Evolutionary conservation across 768 basidiomycete genomes (phyloP).

Genomic region (Lentinula raphanica): DNA sequence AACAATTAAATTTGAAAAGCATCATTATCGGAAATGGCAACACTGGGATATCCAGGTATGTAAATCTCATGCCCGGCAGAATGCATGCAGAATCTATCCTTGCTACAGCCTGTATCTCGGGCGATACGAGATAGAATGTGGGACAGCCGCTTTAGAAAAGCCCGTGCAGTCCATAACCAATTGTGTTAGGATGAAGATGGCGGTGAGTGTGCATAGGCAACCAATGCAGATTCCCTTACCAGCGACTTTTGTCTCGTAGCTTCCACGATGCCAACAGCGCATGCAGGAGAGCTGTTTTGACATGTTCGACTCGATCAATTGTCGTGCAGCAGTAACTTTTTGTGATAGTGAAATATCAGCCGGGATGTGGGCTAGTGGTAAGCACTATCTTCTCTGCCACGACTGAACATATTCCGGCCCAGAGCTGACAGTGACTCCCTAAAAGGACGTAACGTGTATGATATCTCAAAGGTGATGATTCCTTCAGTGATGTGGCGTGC

Average conservation of each 20-base stretch:
- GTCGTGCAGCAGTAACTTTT: conserved; percentile 55
- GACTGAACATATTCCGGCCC: no score
- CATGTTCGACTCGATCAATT: conserved; percentile 58
- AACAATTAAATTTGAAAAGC: conserved; percentile 58
- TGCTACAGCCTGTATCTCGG: conserved; percentile 38
- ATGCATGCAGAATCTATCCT: neutral
- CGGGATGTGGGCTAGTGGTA: conserved; percentile 36
- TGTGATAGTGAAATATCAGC: conserved; percentile 50
- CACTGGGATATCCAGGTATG: conserved; percentile 38
- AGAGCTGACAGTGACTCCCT: neutral
- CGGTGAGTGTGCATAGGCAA: conserved; percentile 30
- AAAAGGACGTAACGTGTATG: conserved; percentile 10
- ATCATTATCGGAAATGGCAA: conserved; percentile 74
- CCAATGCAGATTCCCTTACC: neutral
- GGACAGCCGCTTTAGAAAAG: conserved; percentile 42
- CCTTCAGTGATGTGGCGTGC: neutral
- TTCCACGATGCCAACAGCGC: conserved; percentile 60
- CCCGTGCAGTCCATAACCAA: conserved; percentile 49
- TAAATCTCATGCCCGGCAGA: neutral
- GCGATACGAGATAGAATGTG: conserved; percentile 48
- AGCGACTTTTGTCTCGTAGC: conserved; percentile 29
- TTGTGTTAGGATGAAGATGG: conserved; percentile 56
- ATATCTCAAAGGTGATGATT: conserved; percentile 8
- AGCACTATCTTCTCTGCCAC: conserved; percentile 12
- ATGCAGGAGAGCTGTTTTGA: conserved; percentile 56